Evolutionary conservation across 1,284 basidiomycete species (phyloP).

Genomic region (Phaffia rhodozyma): DNA sequence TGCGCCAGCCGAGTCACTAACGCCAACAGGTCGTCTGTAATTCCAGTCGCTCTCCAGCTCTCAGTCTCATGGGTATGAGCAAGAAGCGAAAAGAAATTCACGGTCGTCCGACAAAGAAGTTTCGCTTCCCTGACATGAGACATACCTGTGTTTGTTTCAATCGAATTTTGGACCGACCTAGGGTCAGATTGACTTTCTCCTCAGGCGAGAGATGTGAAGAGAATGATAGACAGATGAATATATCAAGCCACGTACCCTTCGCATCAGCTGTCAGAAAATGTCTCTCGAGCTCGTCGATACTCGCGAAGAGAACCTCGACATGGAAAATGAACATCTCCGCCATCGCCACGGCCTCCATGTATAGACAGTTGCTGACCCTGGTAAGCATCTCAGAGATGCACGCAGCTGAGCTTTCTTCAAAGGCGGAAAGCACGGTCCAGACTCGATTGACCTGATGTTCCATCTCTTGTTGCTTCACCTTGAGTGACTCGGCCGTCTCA

Average conservation of each 20-base stretch:
- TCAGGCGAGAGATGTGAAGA: not conserved
- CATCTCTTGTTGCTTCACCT: slow-evolving; percentile 86
- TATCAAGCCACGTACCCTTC: slow-evolving; percentile 53
- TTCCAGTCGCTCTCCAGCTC: slow-evolving; percentile 40
- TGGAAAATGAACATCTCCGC: slow-evolving; percentile 98
- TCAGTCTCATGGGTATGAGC: slow-evolving; percentile 82
- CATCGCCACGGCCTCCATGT: slow-evolving; percentile 93
- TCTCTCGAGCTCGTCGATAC: slow-evolving; percentile 90
- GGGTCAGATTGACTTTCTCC: slow-evolving; percentile 4
- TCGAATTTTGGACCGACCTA: not conserved
- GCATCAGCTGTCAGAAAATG: slow-evolving; percentile 69
- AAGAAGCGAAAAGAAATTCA: slow-evolving; percentile 92
- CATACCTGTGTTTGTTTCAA: slow-evolving; percentile 52
- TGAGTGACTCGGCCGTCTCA: slow-evolving; percentile 72
- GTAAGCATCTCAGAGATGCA: slow-evolving; percentile 98
- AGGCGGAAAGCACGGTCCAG: slow-evolving; percentile 97
- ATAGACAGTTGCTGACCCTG: slow-evolving; percentile 91
- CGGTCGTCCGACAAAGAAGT: slow-evolving; percentile 96
- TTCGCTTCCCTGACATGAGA: slow-evolving; percentile 95
- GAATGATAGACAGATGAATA: not conserved
- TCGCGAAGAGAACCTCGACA: slow-evolving; percentile 93
- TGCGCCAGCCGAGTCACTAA: slow-evolving; percentile 96
- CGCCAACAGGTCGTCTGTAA: slow-evolving; percentile 95
- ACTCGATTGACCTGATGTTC: slow-evolving; percentile 97
- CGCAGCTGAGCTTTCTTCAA: slow-evolving; percentile 97